phyloP scores from a whole-genome alignment of 768 basidiomycete species.

The Suillus paluster region DNA sequence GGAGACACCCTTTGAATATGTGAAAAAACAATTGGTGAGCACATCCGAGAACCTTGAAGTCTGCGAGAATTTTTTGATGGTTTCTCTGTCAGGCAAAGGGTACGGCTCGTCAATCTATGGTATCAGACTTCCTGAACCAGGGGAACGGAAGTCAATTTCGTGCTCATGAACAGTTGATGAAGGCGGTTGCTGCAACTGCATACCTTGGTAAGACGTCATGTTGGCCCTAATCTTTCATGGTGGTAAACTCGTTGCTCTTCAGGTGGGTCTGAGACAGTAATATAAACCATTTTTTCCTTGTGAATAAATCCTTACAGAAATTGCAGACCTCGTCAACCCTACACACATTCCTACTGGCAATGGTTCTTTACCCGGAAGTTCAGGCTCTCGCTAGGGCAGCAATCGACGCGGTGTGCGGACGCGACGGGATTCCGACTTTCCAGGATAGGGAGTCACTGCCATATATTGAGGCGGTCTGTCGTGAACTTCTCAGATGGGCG shows the following conservation, averaged over 20 bases:
- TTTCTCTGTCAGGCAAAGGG: too few relatives aligned
- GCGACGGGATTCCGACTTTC: not conserved
- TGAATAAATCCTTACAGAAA: not conserved
- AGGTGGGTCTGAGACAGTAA: not conserved
- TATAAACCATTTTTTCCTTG: not conserved
- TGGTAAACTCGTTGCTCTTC: constrained; percentile 6
- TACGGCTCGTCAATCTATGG: too few relatives aligned
- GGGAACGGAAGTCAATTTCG: too few relatives aligned
- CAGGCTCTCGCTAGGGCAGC: not conserved
- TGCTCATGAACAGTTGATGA: not conserved
- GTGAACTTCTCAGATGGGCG: not conserved
- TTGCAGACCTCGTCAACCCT: not conserved
- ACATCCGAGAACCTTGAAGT: too few relatives aligned
- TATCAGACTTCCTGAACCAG: too few relatives aligned
- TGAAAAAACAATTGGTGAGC: too few relatives aligned
- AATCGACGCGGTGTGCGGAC: not conserved
- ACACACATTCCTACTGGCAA: not conserved
- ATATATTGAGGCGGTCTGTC: constrained; percentile 2
- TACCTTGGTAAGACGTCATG: not conserved
- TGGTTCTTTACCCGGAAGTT: constrained; percentile 2
- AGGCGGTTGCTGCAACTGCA: constrained; percentile 3
- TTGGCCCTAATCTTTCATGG: not conserved
- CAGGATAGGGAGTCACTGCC: not conserved
- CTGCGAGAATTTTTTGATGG: too few relatives aligned
- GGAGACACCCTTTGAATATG: not conserved